A percentile compares a stretch with the other conserved stretches of the same genome.
phyloP scores from a whole-genome alignment of 371 early-diverging fungal genomes.

The Sporodiniella umbellata region DNA sequence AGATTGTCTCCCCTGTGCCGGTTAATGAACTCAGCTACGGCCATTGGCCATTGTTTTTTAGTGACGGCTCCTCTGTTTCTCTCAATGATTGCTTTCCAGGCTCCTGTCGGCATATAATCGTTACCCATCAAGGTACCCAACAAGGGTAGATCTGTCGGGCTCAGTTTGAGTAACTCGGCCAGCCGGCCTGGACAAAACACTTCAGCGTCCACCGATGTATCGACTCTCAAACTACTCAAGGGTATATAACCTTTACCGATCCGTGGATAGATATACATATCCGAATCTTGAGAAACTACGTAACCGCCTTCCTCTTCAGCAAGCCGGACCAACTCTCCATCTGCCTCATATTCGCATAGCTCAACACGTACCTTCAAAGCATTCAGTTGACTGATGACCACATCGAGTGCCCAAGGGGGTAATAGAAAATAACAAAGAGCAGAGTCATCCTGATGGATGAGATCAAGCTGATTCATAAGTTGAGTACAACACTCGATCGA shows the following conservation, averaged over 20 bases:
- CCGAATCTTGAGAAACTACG: conserved; percentile 57
- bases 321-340: conserved; percentile 43
- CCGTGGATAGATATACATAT: conserved; percentile 53
- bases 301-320: conserved; percentile 45
- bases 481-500: conserved; percentile 37
- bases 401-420: conserved; percentile 53
- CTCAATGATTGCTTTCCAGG: conserved; percentile 33
- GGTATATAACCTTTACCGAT: conserved; percentile 55
- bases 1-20: background rate
- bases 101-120: conserved; percentile 40
- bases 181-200: conserved; percentile 44
- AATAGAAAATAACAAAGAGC: conserved; percentile 28
- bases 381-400: conserved; percentile 40
- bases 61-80: conserved; percentile 19
- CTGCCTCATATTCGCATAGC: conserved; percentile 54
- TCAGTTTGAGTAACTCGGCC: conserved; percentile 34
- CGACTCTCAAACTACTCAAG: conserved; percentile 38
- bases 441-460: conserved; percentile 5
- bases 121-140: conserved; percentile 58
- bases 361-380: conserved; percentile 26
- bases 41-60: conserved; percentile 26
- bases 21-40: conserved; percentile 26
- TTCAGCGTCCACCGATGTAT: conserved; percentile 21
- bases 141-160: conserved; percentile 33
- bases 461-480: conserved; percentile 11